Evolutionary conservation across 164 flowering plant genomes (phyloP).

Genomic region (Vitis amurensis): DNA sequence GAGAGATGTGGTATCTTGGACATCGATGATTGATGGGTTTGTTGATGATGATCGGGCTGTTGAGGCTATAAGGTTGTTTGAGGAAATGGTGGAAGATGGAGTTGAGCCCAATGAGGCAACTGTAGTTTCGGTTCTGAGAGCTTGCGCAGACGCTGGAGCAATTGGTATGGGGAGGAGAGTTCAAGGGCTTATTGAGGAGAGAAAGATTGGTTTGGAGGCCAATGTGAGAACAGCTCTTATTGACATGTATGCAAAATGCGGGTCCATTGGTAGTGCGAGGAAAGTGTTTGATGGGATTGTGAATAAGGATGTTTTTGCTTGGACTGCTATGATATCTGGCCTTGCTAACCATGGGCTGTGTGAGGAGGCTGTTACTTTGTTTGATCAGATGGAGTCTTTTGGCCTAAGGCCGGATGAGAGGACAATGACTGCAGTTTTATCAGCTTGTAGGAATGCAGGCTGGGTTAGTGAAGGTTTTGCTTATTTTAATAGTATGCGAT

Average conservation of each 20-base stretch:
- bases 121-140: slow-evolving; percentile 39
- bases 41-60: slow-evolving; percentile 25
- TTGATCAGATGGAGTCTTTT: slow-evolving; percentile 28
- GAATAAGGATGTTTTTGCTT: slow-evolving; percentile 32
- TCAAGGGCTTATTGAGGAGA: slow-evolving; percentile 25
- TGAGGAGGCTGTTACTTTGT: slow-evolving; percentile 33
- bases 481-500: slow-evolving; percentile 31
- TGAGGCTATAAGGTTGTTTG: slow-evolving; percentile 39
- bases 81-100: slow-evolving; percentile 31
- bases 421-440: slow-evolving; percentile 47
- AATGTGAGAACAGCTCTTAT: slow-evolving; percentile 43
- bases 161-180: slow-evolving; percentile 34
- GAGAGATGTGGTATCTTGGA: slow-evolving; percentile 55
- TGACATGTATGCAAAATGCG: slow-evolving; percentile 58
- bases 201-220: slow-evolving; percentile 14
- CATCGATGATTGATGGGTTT: slow-evolving; percentile 42
- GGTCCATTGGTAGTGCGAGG: slow-evolving; percentile 36
- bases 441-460: slow-evolving; percentile 52
- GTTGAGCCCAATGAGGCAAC: slow-evolving; percentile 46
- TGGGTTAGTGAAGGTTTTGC: slow-evolving; percentile 28
- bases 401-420: slow-evolving; percentile 36
- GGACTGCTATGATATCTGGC: slow-evolving; percentile 56
- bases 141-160: slow-evolving; percentile 48
- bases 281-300: slow-evolving; percentile 26
- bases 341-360: slow-evolving; percentile 45